Evolutionary conservation across 768 basidiomycete genomes (phyloP).

Genomic region (Pulveroboletus sp.): DNA sequence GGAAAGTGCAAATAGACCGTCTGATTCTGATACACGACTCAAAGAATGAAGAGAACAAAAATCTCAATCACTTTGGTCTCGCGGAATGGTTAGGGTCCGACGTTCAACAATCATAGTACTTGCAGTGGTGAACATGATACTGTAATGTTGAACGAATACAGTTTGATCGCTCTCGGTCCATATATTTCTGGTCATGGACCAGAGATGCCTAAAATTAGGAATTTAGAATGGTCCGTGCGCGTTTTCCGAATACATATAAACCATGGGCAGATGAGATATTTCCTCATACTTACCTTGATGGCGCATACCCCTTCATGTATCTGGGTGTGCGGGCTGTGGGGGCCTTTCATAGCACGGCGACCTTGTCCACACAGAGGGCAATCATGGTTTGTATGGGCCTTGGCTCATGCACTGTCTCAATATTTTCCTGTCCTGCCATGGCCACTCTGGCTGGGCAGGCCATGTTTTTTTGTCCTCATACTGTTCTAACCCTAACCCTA

Average conservation of each 20-base stretch:
- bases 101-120: too few species aligned
- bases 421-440: slow-evolving; percentile 73
- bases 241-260: slow-evolving; percentile 11
- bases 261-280: accelerated
- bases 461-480: slow-evolving; percentile 24
- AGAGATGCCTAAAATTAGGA: background rate
- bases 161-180: too few species aligned
- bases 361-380: slow-evolving; percentile 46
- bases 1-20: slow-evolving; percentile 9
- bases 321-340: slow-evolving; percentile 53
- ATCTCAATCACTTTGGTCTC: background rate
- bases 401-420: slow-evolving; percentile 75
- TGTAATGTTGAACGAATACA: too few species aligned
- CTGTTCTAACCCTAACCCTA: slow-evolving; percentile 30
- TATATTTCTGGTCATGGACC: too few species aligned
- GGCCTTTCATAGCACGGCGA: slow-evolving; percentile 53
- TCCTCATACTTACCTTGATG: slow-evolving; percentile 61
- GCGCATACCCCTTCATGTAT: slow-evolving; percentile 48
- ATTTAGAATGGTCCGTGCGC: slow-evolving; percentile 26
- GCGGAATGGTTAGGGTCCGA: too few species aligned
- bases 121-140: too few species aligned
- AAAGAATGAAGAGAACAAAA: background rate
- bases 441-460: slow-evolving; percentile 51
- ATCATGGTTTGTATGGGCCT: slow-evolving; percentile 50
- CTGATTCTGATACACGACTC: background rate